These are phyloP conservation scores for Apiotrichum siamense DNA, from an alignment of 1,284 basidiomycete species.

Conservation along the genomic window DNA sequence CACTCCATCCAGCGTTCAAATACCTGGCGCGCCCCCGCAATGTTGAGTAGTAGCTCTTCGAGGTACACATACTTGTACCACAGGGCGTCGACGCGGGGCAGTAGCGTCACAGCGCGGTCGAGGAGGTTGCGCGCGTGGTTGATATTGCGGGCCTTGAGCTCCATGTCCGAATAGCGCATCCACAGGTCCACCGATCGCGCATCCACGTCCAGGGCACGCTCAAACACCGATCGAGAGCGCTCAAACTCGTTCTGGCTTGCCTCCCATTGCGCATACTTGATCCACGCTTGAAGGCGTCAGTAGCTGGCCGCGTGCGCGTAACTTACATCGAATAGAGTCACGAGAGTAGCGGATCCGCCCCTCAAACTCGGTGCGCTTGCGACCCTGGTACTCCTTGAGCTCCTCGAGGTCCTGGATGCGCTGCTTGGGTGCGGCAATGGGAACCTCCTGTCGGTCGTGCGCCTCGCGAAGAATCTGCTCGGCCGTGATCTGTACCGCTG, in stretches of 20 bases:
- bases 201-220: conserved; percentile 94
- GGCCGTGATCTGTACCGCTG: conserved; percentile 92
- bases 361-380: conserved; percentile 95
- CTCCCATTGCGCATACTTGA: conserved; percentile 62
- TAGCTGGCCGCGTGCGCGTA: not conserved
- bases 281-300: conserved; percentile 50
- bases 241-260: conserved; percentile 96
- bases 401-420: conserved; percentile 96
- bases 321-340: conserved; percentile 44
- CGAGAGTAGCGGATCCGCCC: conserved; percentile 86
- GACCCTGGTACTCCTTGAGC: conserved; percentile 86
- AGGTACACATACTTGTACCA: conserved; percentile 99
- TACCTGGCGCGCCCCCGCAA: conserved; percentile 89
- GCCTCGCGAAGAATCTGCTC: conserved; percentile 97
- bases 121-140: conserved; percentile 95
- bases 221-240: conserved; percentile 87
- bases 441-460: conserved; percentile 91
- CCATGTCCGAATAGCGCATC: conserved; percentile 97
- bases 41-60: conserved; percentile 93
- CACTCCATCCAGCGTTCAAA: conserved; percentile 99
- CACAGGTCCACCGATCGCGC: conserved; percentile 82
- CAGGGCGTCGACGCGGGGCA: conserved; percentile 81
- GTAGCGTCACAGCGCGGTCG: conserved; percentile 90
- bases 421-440: conserved; percentile 85
- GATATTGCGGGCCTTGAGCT: conserved; percentile 92